Conservation (phyloP, 2,329 filamentous ascomycete species). For the Zasmidium cellare region DNA sequence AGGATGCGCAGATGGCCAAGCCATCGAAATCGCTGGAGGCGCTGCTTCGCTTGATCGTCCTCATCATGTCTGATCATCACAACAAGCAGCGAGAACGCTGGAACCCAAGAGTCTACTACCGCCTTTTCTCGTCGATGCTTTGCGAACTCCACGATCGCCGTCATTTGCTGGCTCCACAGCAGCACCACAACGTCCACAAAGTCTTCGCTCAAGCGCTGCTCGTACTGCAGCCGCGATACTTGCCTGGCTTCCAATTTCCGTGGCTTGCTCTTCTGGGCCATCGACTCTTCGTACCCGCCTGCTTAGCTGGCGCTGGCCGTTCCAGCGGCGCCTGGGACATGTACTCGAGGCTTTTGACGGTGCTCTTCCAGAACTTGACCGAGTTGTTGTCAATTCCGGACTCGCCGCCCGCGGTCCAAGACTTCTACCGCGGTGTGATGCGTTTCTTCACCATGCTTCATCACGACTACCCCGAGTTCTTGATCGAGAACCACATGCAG, state of each 20-base stretch:
- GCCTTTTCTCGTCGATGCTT: slow-evolving; percentile 80
- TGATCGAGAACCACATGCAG: slow-evolving; percentile 81
- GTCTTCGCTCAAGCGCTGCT: slow-evolving; percentile 71
- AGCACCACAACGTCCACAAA: slow-evolving; percentile 63
- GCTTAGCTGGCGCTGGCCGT: slow-evolving; percentile 57
- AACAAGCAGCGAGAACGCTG: slow-evolving; percentile 76
- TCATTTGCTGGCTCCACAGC: slow-evolving; percentile 25
- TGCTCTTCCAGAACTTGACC: slow-evolving; percentile 62
- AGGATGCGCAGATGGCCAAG: slow-evolving; percentile 62
- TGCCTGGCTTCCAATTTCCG: slow-evolving; percentile 79
- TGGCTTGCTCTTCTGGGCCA: slow-evolving; percentile 86
- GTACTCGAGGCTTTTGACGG: slow-evolving; percentile 63
- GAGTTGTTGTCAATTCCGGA: slow-evolving; percentile 75
- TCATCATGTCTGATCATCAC: slow-evolving; percentile 85
- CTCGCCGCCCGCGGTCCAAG: slow-evolving; percentile 69
- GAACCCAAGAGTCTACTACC: slow-evolving; percentile 87
- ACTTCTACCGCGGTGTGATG: slow-evolving; percentile 79
- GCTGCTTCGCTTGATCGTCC: slow-evolving; percentile 71
- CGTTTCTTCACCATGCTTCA: slow-evolving; percentile 83
- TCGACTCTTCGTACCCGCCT: slow-evolving; percentile 75
- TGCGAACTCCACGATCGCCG: slow-evolving; percentile 60
- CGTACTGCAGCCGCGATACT: slow-evolving; percentile 71
- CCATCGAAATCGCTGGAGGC: slow-evolving; percentile 71
- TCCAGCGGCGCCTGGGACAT: slow-evolving; percentile 65
- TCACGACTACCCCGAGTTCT: slow-evolving; percentile 92